These are phyloP conservation scores for Rhynchospora tenuis DNA, from an alignment of 176 grass and related monocot genomes.

Conservation along the genomic window DNA sequence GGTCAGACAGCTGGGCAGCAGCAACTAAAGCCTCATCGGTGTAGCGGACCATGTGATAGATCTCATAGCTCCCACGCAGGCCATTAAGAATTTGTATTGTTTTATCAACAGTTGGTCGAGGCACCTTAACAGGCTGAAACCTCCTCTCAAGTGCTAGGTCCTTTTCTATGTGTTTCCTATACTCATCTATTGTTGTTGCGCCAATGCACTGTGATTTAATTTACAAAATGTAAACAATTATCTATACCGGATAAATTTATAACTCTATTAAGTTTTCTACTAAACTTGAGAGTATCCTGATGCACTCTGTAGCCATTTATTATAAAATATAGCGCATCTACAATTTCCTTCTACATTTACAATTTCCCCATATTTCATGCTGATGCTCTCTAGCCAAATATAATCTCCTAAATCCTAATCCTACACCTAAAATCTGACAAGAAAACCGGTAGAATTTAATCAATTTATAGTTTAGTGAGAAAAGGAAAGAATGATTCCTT, in stretches of 20 bases:
- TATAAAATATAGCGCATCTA: not conserved
- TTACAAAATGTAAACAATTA: conserved; percentile 9
- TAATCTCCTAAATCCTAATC: not conserved
- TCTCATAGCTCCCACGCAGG: conserved; percentile 94
- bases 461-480: not conserved
- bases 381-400: not conserved
- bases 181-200: conserved; percentile 93
- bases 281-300: not conserved
- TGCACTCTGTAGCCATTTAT: not conserved
- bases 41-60: conserved; percentile 87
- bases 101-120: conserved; percentile 93
- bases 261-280: conserved; percentile 8
- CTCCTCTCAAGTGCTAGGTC: conserved; percentile 91
- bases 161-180: conserved; percentile 99
- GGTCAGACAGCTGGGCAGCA: conserved; percentile 83
- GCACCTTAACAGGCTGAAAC: conserved; percentile 97
- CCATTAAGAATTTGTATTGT: conserved; percentile 94
- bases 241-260: conserved; percentile 7
- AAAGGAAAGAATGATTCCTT: not conserved
- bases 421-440: not conserved
- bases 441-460: not conserved
- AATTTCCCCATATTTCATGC: not conserved
- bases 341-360: not conserved
- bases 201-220: conserved; percentile 70
- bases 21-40: conserved; percentile 86